These are phyloP conservation scores for Colletotrichum musicola DNA, from an alignment of 2,329 filamentous ascomycete genomes.

Conservation along the genomic window DNA sequence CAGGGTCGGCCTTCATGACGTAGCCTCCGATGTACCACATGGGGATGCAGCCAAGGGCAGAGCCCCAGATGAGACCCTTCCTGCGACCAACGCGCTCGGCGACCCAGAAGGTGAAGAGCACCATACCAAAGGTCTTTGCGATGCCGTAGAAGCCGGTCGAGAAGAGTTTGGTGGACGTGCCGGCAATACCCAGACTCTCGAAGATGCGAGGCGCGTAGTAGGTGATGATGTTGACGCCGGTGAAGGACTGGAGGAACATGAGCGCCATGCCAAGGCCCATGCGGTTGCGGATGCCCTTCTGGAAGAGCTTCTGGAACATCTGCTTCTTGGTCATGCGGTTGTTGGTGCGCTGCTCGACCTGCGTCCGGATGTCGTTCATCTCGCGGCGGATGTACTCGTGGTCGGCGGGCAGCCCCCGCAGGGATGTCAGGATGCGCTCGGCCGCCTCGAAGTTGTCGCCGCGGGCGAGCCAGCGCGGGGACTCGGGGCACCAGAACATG, in stretches of 20 bases:
- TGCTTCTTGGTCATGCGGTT: slow-evolving; percentile 46
- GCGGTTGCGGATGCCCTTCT: slow-evolving; percentile 56
- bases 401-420: slow-evolving; percentile 42
- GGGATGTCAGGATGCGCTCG: slow-evolving; percentile 49
- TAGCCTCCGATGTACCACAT: slow-evolving; percentile 57
- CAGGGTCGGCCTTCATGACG: slow-evolving; percentile 49
- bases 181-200: slow-evolving; percentile 51
- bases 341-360: slow-evolving; percentile 62
- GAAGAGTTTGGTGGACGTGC: slow-evolving; percentile 50
- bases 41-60: slow-evolving; percentile 53
- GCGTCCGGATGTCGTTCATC: slow-evolving; percentile 68
- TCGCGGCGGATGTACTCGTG: slow-evolving; percentile 52
- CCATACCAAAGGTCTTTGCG: slow-evolving; percentile 52
- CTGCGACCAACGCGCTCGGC: slow-evolving; percentile 62
- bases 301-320: slow-evolving; percentile 50
- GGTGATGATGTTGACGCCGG: slow-evolving; percentile 69
- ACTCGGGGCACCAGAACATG: slow-evolving; percentile 54
- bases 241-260: slow-evolving; percentile 54
- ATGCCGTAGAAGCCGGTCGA: slow-evolving; percentile 57
- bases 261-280: slow-evolving; percentile 66
- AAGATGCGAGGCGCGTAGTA: slow-evolving; percentile 63
- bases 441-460: slow-evolving; percentile 55
- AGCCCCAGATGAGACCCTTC: slow-evolving; percentile 60
- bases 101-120: slow-evolving; percentile 57
- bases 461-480: slow-evolving; percentile 52